Evolutionary conservation across 495 filamentous ascomycete genomes (phyloP).

Genomic region (Neurospora africana): DNA sequence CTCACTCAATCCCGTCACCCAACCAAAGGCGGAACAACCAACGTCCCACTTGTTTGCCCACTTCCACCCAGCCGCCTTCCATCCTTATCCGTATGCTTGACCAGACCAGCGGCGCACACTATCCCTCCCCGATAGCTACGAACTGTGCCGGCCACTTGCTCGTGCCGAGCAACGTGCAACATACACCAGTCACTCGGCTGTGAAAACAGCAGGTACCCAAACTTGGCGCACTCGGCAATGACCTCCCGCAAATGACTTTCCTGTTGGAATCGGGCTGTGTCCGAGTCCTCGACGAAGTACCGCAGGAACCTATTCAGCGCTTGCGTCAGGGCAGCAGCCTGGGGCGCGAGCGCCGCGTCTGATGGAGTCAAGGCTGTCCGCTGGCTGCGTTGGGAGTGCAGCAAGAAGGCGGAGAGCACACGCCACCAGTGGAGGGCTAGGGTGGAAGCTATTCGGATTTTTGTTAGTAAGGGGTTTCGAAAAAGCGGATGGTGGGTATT

Average conservation of each 20-base stretch:
- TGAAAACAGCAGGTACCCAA: conserved; percentile 27
- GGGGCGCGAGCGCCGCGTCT: conserved; percentile 15
- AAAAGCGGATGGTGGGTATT: neutral
- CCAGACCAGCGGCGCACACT: conserved; percentile 19
- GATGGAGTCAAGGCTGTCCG: conserved; percentile 21
- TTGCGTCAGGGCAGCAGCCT: conserved; percentile 18
- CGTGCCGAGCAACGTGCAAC: conserved; percentile 3
- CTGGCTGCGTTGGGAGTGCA: conserved; percentile 22
- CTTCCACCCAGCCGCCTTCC: conserved; percentile 12
- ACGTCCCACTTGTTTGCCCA: neutral
- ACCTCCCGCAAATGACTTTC: conserved; percentile 23
- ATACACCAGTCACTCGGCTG: conserved; percentile 23
- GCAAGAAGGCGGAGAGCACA: conserved; percentile 25
- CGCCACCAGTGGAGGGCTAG: conserved; percentile 25
- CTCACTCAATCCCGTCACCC: neutral
- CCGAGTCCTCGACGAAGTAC: conserved; percentile 18
- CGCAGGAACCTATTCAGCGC: conserved; percentile 21
- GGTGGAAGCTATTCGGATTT: conserved; percentile 11
- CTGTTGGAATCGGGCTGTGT: conserved; percentile 22
- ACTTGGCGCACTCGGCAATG: conserved; percentile 21
- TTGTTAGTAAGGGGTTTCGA: neutral
- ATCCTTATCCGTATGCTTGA: conserved; percentile 17
- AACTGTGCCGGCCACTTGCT: neutral
- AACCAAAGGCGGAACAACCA: conserved; percentile 13
- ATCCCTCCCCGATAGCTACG: conserved; percentile 7